phyloP scores from a whole-genome alignment of 2,329 filamentous ascomycete genomes.

The Laburnicola sp. region DNA sequence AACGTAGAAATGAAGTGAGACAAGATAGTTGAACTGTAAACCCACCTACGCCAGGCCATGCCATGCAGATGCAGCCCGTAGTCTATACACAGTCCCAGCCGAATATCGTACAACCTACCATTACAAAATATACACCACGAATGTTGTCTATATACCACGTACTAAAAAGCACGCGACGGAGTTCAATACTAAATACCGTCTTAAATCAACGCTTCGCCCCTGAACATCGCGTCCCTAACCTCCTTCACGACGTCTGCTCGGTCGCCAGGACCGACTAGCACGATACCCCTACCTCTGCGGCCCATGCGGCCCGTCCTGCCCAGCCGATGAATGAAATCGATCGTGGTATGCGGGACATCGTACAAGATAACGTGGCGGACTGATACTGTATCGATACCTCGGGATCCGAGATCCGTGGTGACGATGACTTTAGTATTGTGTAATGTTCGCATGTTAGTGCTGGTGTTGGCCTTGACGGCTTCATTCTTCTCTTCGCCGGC shows the following conservation, averaged over 20 bases:
- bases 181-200: neutral
- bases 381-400: conserved; percentile 91
- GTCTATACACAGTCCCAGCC: too few relatives aligned
- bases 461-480: neutral
- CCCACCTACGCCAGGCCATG: too few relatives aligned
- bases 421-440: conserved; percentile 87
- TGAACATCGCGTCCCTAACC: conserved; percentile 74
- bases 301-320: conserved; percentile 93
- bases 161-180: too few relatives aligned
- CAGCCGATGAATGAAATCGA: conserved; percentile 96
- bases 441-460: conserved; percentile 52
- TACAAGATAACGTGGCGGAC: conserved; percentile 92
- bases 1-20: too few relatives aligned
- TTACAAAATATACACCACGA: too few relatives aligned
- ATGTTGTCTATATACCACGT: too few relatives aligned
- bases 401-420: conserved; percentile 86
- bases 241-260: conserved; percentile 88
- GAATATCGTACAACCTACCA: too few relatives aligned
- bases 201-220: conserved; percentile 54
- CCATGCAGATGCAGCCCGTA: too few relatives aligned
- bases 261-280: conserved; percentile 87
- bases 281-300: conserved; percentile 82
- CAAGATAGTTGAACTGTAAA: too few relatives aligned
- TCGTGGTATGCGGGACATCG: conserved; percentile 95
- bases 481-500: conserved; percentile 6